These are phyloP conservation scores for Microdochium paspali DNA, from an alignment of 2,329 filamentous ascomycete species.

Conservation along the genomic window DNA sequence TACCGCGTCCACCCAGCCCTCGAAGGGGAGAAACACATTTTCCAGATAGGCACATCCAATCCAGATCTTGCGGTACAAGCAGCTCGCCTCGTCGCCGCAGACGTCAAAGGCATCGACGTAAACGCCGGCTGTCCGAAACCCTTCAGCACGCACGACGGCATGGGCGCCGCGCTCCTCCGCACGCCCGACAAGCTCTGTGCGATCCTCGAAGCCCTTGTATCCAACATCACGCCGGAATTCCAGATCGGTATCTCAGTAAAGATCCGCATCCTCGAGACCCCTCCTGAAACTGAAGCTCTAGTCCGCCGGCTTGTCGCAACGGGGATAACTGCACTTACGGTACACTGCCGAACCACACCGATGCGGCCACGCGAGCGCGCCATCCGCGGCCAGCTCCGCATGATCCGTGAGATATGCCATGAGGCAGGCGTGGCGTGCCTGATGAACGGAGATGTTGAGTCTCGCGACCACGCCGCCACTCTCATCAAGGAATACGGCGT, in stretches of 20 bases:
- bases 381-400: slow-evolving; percentile 74
- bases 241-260: slow-evolving; percentile 95
- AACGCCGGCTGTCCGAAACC: slow-evolving; percentile 98
- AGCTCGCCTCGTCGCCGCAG: slow-evolving; percentile 70
- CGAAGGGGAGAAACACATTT: slow-evolving; percentile 71
- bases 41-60: slow-evolving; percentile 83
- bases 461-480: slow-evolving; percentile 59
- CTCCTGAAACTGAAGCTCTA: slow-evolving; percentile 65
- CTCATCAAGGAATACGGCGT: slow-evolving; percentile 74
- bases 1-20: slow-evolving; percentile 73
- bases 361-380: slow-evolving; percentile 89
- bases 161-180: slow-evolving; percentile 85
- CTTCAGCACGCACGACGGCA: slow-evolving; percentile 86
- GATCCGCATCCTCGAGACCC: slow-evolving; percentile 76
- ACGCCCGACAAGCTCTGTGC: slow-evolving; percentile 76
- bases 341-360: slow-evolving; percentile 92
- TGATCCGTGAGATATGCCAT: slow-evolving; percentile 73
- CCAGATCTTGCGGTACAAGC: slow-evolving; percentile 77
- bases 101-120: slow-evolving; percentile 91
- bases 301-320: slow-evolving; percentile 74
- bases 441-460: slow-evolving; percentile 88
- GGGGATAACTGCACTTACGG: slow-evolving; percentile 83
- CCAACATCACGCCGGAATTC: slow-evolving; percentile 65
- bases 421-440: slow-evolving; percentile 83
- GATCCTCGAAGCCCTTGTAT: slow-evolving; percentile 76